Evolutionary conservation across 306 rosid genomes (phyloP).

Genomic region (Cucurbita pepo): DNA sequence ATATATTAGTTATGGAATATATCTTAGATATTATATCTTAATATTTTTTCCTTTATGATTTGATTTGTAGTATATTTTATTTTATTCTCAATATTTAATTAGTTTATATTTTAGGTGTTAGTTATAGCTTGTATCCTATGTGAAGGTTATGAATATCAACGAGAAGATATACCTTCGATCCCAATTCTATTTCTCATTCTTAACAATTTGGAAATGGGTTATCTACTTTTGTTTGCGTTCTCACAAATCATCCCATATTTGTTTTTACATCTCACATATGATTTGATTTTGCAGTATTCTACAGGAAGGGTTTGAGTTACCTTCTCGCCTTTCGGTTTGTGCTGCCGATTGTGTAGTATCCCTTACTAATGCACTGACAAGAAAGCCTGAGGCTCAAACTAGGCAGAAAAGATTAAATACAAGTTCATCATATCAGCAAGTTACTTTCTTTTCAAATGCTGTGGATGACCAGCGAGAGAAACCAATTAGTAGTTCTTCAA

Average conservation of each 20-base stretch:
- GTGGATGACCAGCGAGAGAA: slow-evolving; percentile 27
- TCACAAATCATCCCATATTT: neutral
- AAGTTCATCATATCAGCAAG: slow-evolving; percentile 19
- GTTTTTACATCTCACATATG: neutral
- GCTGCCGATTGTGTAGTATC: slow-evolving; percentile 75
- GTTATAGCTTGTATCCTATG: no score
- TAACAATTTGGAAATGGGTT: neutral
- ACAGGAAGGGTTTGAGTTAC: slow-evolving; percentile 82
- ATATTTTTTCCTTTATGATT: no score
- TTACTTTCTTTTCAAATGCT: slow-evolving; percentile 18
- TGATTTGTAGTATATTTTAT: no score
- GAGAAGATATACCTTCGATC: no score
- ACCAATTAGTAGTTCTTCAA: slow-evolving; percentile 21
- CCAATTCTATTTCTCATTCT: no score
- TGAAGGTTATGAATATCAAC: no score
- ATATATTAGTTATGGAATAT: no score
- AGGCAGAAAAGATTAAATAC: slow-evolving; percentile 21
- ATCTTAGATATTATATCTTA: no score
- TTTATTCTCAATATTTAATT: no score
- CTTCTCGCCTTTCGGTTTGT: slow-evolving; percentile 76
- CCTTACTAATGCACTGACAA: slow-evolving; percentile 48
- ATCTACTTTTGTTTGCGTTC: neutral
- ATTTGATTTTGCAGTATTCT: slow-evolving; percentile 30
- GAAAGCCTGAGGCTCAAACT: slow-evolving; percentile 21
- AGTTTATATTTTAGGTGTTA: no score